phyloP scores from a whole-genome alignment of 2,329 filamentous ascomycete species.

The Fusarium torreyae region DNA sequence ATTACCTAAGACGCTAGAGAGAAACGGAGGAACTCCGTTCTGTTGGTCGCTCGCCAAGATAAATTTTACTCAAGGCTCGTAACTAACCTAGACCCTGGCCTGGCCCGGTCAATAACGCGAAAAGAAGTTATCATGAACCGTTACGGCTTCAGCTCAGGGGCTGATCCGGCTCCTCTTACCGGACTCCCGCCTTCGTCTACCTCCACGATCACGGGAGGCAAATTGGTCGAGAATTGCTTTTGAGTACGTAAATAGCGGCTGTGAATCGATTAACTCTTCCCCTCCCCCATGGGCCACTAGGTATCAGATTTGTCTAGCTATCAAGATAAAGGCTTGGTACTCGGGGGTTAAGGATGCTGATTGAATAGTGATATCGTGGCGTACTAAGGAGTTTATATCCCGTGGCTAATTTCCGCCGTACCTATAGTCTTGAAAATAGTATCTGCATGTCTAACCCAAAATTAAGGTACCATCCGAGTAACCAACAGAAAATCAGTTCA shows the following conservation, averaged over 20 bases:
- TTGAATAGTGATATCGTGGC: background rate
- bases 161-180: conserved; percentile 1
- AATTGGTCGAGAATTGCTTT: background rate
- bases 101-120: background rate
- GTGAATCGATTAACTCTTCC: conserved; percentile 14
- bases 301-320: conserved; percentile 7
- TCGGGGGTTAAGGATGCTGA: background rate
- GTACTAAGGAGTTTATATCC: background rate
- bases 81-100: background rate
- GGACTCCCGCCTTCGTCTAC: background rate
- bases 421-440: no score
- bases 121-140: background rate
- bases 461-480: background rate
- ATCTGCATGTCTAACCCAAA: no score
- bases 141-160: background rate
- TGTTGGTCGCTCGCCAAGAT: conserved; percentile 24
- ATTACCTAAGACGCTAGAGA: conserved; percentile 36
- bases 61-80: no score
- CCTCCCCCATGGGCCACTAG: conserved; percentile 12
- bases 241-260: conserved; percentile 16
- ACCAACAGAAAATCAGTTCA: background rate
- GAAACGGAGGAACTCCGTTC: conserved; percentile 36
- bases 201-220: background rate
- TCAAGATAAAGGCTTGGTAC: conserved; percentile 20
- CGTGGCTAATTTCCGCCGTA: background rate